phyloP scores from a whole-genome alignment of 768 basidiomycete genomes.

The Boletellus sp. region DNA sequence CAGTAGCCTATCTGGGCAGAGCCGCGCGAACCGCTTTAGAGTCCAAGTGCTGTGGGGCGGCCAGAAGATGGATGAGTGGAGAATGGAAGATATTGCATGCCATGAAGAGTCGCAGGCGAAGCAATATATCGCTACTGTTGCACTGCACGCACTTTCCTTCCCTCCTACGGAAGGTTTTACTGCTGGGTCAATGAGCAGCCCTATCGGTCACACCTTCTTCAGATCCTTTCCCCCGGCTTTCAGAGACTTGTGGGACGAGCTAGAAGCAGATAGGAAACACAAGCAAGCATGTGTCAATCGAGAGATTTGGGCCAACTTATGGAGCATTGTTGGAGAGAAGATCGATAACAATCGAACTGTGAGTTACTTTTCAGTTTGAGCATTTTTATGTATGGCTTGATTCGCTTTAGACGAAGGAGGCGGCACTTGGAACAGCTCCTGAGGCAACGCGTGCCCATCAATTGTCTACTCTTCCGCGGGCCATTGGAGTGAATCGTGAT shows the following conservation, averaged over 20 bases:
- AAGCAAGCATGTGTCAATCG: constrained; percentile 65
- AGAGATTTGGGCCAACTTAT: constrained; percentile 65
- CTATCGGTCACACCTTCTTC: constrained; percentile 61
- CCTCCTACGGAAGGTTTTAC: constrained; percentile 62
- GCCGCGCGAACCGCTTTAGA: constrained; percentile 70
- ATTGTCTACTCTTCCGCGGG: constrained; percentile 4
- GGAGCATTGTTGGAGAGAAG: constrained; percentile 61
- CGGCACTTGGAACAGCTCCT: constrained; percentile 15
- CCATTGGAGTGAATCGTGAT: constrained; percentile 34
- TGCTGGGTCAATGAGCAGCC: constrained; percentile 41
- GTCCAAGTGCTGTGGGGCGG: constrained; percentile 74
- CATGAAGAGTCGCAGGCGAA: constrained; percentile 75
- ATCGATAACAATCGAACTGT: constrained; percentile 43
- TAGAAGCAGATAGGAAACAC: constrained; percentile 61
- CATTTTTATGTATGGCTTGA: not conserved
- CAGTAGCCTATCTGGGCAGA: constrained; percentile 57
- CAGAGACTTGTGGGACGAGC: constrained; percentile 89
- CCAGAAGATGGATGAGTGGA: constrained; percentile 58
- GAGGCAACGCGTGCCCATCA: constrained; percentile 18
- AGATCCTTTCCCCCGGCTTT: constrained; percentile 77
- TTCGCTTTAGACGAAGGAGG: constrained; percentile 15
- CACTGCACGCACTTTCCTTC: constrained; percentile 75
- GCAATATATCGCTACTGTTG: constrained; percentile 84
- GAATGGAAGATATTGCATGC: constrained; percentile 85
- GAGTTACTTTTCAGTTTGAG: constrained; percentile 11